Conservation (phyloP, 305 asterid genomes). For the Fraxinus floribunda region DNA sequence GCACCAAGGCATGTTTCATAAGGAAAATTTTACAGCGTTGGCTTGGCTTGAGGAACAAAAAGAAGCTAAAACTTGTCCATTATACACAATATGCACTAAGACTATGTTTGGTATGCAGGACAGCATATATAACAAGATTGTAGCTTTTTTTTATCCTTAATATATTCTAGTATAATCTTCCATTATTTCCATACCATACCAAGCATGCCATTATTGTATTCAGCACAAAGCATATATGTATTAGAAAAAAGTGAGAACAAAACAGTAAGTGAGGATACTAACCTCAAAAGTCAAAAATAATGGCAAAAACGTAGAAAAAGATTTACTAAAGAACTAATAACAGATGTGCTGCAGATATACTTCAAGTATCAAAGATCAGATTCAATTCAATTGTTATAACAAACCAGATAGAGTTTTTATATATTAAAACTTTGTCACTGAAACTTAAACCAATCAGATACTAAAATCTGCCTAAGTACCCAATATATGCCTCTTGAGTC, state of each 20-base stretch:
- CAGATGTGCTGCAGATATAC: too few species aligned
- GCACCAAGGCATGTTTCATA: not conserved
- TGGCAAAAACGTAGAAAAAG: not conserved
- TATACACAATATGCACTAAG: not conserved
- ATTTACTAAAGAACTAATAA: not conserved
- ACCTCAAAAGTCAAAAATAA: not conserved
- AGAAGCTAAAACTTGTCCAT: not conserved
- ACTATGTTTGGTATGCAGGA: not conserved
- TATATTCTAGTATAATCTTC: not conserved
- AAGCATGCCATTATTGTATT: not conserved
- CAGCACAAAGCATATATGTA: not conserved
- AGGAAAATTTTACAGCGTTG: not conserved
- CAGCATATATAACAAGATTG: not conserved
- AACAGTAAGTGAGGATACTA: not conserved
- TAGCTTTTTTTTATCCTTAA: not conserved
- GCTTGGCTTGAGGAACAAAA: not conserved
- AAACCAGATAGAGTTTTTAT: too few species aligned
- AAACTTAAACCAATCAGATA: not conserved
- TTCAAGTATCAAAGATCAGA: too few species aligned
- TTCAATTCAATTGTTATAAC: too few species aligned
- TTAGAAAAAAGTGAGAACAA: not conserved
- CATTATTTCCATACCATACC: not conserved
- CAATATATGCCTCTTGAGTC: not conserved
- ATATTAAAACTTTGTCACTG: not conserved
- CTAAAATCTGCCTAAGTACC: not conserved